Conservation (phyloP, 306 rosid genomes). For the Ziziphus jujuba region DNA sequence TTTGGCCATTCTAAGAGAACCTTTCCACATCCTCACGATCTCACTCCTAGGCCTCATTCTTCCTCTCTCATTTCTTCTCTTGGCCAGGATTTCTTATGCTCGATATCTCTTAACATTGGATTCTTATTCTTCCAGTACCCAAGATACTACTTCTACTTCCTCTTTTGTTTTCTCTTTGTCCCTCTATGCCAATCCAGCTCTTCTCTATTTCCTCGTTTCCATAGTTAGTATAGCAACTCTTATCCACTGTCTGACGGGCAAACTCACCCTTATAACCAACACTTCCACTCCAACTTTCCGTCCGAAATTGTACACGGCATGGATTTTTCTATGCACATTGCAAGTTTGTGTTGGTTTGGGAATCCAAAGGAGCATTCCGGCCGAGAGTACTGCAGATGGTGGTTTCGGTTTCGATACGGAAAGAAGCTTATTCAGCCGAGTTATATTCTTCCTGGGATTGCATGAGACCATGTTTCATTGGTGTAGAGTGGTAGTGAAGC, state of each 20-base stretch:
- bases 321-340: slow-evolving; percentile 59
- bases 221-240: slow-evolving; percentile 43
- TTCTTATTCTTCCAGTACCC: slow-evolving; percentile 1
- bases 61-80: slow-evolving; percentile 77
- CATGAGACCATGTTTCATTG: slow-evolving; percentile 74
- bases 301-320: slow-evolving; percentile 46
- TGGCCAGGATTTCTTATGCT: slow-evolving; percentile 47
- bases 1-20: slow-evolving; percentile 28
- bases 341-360: slow-evolving; percentile 75
- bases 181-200: slow-evolving; percentile 33
- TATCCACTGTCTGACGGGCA: slow-evolving; percentile 44
- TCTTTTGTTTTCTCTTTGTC: slow-evolving; percentile 33
- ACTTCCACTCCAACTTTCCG: slow-evolving; percentile 18
- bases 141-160: slow-evolving; percentile 12
- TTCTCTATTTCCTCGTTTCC: slow-evolving; percentile 52
- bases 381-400: slow-evolving; percentile 25
- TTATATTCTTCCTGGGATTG: slow-evolving; percentile 63
- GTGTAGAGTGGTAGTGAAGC: slow-evolving; percentile 73
- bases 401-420: slow-evolving; percentile 23
- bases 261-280: slow-evolving; percentile 22
- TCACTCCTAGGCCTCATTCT: slow-evolving; percentile 63
- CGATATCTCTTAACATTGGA: slow-evolving; percentile 36
- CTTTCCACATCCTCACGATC: slow-evolving; percentile 54
- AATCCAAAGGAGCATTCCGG: slow-evolving; percentile 46
- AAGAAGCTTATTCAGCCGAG: slow-evolving; percentile 43